phyloP scores from a whole-genome alignment of 2,329 filamentous ascomycete species.

The Leptographium radiaticola region DNA sequence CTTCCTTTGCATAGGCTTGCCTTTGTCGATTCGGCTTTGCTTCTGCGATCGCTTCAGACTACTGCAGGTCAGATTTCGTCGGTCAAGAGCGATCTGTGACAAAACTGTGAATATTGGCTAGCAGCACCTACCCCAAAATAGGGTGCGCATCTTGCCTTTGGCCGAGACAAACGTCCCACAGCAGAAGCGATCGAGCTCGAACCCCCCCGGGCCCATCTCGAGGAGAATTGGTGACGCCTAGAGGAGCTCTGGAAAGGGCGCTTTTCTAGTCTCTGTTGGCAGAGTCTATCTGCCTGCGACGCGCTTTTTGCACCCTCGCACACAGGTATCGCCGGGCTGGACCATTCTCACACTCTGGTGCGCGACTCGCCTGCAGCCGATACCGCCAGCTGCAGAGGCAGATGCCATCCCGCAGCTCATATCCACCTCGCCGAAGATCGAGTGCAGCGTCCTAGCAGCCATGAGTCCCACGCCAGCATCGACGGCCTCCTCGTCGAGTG shows the following conservation, averaged over 20 bases:
- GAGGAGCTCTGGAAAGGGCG: background rate
- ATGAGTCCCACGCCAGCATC: conserved; percentile 72
- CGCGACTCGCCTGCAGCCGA: background rate
- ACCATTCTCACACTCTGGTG: background rate
- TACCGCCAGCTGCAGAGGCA: background rate
- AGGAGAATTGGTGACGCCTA: background rate
- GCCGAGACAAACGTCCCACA: too few species aligned
- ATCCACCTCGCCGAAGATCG: background rate
- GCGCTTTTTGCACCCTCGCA: too few species aligned
- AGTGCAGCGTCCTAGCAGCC: conserved; percentile 5
- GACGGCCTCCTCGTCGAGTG: conserved; percentile 56
- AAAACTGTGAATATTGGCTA: too few species aligned
- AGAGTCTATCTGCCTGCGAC: background rate
- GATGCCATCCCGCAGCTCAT: background rate
- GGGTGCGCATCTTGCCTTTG: too few species aligned
- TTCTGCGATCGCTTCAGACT: too few species aligned
- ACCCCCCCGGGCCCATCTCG: background rate
- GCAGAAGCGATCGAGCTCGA: background rate
- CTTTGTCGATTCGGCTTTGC: too few species aligned
- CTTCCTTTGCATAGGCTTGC: too few species aligned
- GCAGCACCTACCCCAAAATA: too few species aligned
- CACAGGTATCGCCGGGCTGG: too few species aligned
- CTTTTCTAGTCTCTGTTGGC: background rate
- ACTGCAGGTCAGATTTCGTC: too few species aligned
- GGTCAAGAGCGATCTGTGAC: too few species aligned